Percentiles rank a stretch among this genome's conserved stretches.
Conservation (phyloP, 2,329 filamentous ascomycete species). For the Fusarium sp. region DNA sequence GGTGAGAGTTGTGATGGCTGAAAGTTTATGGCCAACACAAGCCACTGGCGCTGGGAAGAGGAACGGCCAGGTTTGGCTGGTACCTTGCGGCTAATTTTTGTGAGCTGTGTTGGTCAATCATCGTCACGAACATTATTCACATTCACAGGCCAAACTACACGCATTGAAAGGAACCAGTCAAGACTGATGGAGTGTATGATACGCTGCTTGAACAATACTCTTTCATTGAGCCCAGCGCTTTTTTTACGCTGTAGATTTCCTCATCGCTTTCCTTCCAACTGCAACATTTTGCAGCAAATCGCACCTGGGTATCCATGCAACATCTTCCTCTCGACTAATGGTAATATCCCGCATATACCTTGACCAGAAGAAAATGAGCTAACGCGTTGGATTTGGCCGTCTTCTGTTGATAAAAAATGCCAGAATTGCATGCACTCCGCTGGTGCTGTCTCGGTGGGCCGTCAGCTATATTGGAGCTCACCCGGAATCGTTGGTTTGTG, state of each 20-base stretch:
- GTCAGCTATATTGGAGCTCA: not conserved
- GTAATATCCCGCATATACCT: not conserved
- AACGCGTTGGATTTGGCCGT: not conserved
- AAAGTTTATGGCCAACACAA: not conserved
- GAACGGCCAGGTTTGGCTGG: not conserved
- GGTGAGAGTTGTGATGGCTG: not conserved
- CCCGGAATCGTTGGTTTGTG: not conserved
- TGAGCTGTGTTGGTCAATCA: not conserved
- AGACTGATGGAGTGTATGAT: conserved; percentile 32
- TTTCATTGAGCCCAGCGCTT: conserved; percentile 26
- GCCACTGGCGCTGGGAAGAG: not conserved
- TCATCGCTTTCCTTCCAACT: conserved; percentile 6
- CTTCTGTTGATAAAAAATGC: not conserved
- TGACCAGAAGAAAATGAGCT: not conserved
- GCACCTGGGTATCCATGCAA: conserved; percentile 20
- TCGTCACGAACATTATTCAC: not conserved
- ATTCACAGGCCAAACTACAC: conserved; percentile 2
- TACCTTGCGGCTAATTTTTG: not conserved
- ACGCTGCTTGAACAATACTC: conserved; percentile 40
- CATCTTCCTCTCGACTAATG: not conserved
- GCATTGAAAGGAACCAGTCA: conserved; percentile 10
- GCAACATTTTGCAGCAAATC: conserved; percentile 6
- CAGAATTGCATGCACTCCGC: not conserved
- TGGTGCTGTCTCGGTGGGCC: not conserved
- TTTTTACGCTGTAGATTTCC: conserved; percentile 24